These are phyloP conservation scores for Furculomyces boomerangus DNA, from an alignment of 371 early-diverging fungal genomes.

Conservation along the genomic window DNA sequence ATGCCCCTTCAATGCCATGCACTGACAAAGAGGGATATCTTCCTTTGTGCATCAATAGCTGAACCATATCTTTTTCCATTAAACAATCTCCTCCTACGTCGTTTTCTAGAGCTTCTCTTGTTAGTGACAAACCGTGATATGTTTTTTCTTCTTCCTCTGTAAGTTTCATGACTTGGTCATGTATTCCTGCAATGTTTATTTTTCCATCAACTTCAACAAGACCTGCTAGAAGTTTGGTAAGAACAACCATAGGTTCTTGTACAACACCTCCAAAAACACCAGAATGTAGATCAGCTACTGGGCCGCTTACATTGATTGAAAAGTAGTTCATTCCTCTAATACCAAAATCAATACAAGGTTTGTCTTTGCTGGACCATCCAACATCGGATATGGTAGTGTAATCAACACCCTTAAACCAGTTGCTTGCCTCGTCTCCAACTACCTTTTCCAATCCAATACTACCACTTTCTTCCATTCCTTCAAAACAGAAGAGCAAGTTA, in stretches of 20 bases:
- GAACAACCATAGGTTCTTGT: slow-evolving; percentile 94
- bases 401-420: slow-evolving; percentile 75
- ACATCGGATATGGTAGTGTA: slow-evolving; percentile 87
- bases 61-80: slow-evolving; percentile 54
- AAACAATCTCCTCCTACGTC: slow-evolving; percentile 63
- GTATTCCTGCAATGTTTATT: slow-evolving; percentile 82
- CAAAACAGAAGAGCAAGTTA: slow-evolving; percentile 87
- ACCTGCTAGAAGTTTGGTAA: slow-evolving; percentile 61
- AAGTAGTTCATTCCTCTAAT: slow-evolving; percentile 90
- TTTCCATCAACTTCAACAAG: slow-evolving; percentile 71
- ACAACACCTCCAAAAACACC: slow-evolving; percentile 94
- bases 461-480: slow-evolving; percentile 82
- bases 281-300: slow-evolving; percentile 80
- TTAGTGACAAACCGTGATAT: slow-evolving; percentile 68
- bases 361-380: slow-evolving; percentile 83
- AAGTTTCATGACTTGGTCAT: slow-evolving; percentile 80
- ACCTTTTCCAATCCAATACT: slow-evolving; percentile 83
- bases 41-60: not conserved
- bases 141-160: slow-evolving; percentile 55
- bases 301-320: slow-evolving; percentile 54
- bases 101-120: slow-evolving; percentile 49
- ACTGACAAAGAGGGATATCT: slow-evolving; percentile 29
- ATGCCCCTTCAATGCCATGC: slow-evolving; percentile 92
- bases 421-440: slow-evolving; percentile 60
- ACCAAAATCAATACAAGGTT: slow-evolving; percentile 94